Base-by-base conservation (phyloP, 768 basidiomycete species). In the Pleurotus ostreatus region DNA sequence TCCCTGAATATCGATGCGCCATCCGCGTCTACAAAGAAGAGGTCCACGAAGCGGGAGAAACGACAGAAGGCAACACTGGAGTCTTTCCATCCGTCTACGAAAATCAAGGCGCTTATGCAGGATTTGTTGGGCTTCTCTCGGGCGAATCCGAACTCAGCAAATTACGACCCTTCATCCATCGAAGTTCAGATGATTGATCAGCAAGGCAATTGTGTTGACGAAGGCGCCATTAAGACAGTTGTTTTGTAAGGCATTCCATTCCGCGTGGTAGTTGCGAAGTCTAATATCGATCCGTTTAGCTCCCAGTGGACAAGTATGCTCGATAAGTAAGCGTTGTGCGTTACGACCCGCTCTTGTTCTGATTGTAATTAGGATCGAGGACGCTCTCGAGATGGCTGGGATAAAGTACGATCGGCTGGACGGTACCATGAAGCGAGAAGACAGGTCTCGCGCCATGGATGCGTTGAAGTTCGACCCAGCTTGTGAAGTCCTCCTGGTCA, bases 391-490 rank as follows among this genome's bases (percentile, higher is more conserved):
- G 62, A 76, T 82, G 30, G 83, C 87, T 8, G 80, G 83, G 23
- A 99, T 99, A 66, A 83, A 81, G 22, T 97, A 92, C 68, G 90
- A 94, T 62, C 86, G 97, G 49, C 73, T 99, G 43, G 97, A 99
- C 69, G 97, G 97, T 1, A 94, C 93, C 2, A 99, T 99, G 97
- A 95, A 91, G 68, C 88, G 96, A 47, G 95, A 97, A 53, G 94
- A 96, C 55, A 86, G 97, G 15, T 88, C 85, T 11, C 81, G 82
- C 55, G 92, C 97, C 3, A 95, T 98, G 89, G 94, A 97, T 13
- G 84, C 88, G 2, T 78, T 99, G 57, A 95, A 94, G 73, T 79
- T 81, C 60, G 94, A 99, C 65, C 94, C 93, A 12, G 77, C 76
- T 22, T 92, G 92, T 66, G 97, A 99, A 75, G 92, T 99, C 13